Conservation (phyloP, 208 protist genomes). For the Vickermania spadyakhi region DNA sequence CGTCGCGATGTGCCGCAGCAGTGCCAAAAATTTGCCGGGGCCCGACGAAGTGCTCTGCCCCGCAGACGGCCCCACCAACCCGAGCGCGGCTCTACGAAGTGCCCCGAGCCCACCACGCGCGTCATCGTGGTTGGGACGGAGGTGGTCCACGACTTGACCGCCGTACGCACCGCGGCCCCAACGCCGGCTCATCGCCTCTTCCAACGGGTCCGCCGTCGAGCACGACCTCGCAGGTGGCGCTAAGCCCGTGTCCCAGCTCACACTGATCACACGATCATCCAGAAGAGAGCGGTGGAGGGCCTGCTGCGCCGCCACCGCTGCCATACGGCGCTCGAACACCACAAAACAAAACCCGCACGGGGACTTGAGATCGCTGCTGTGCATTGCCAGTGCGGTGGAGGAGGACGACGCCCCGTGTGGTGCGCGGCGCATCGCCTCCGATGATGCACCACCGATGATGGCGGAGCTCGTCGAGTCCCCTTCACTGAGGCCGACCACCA, state of each 20-base stretch:
- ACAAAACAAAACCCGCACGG: slow-evolving; percentile 99
- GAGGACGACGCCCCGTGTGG: too few relatives aligned
- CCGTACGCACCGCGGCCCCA: slow-evolving; percentile 82
- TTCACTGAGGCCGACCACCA: slow-evolving; percentile 98
- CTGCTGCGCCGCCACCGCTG: slow-evolving; percentile 88
- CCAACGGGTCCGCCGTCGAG: too few relatives aligned
- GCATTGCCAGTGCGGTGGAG: too few relatives aligned
- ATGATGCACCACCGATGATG: not conserved
- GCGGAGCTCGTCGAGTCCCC: slow-evolving; percentile 48
- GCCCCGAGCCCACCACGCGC: slow-evolving; percentile 87
- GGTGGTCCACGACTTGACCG: slow-evolving; percentile 90
- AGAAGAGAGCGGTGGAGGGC: slow-evolving; percentile 68
- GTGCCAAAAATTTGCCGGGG: too few relatives aligned
- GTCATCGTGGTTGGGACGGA: slow-evolving; percentile 86
- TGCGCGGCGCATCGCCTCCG: too few relatives aligned
- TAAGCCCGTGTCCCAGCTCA: slow-evolving; percentile 86
- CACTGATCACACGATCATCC: slow-evolving; percentile 71
- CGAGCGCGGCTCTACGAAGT: slow-evolving; percentile 57
- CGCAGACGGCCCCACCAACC: too few relatives aligned
- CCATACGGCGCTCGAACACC: slow-evolving; percentile 89
- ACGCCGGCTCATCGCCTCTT: slow-evolving; percentile 23
- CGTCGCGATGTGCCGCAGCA: too few relatives aligned
- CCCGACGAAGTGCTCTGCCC: too few relatives aligned
- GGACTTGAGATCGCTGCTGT: too few relatives aligned
- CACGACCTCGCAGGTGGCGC: slow-evolving; percentile 9